Conservation (phyloP, 192 early-diverging fungal genomes). For the Backusella macrospora region DNA sequence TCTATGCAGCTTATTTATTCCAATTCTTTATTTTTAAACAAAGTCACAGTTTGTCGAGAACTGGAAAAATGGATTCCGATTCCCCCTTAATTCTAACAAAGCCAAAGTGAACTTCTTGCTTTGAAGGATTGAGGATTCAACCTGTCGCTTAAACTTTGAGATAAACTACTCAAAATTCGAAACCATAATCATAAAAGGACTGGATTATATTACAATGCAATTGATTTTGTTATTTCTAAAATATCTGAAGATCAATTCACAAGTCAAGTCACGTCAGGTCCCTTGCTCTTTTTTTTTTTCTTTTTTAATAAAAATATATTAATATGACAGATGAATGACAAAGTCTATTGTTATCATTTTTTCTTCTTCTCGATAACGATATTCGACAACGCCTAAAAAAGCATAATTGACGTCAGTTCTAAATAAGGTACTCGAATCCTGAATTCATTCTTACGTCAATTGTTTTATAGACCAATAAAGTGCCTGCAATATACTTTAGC, state of each 20-base stretch:
- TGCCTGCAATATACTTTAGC: constrained; percentile 1
- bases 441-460: constrained; percentile 17
- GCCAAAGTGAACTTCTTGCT: too few relatives aligned
- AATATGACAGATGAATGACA: not conserved
- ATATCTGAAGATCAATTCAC: constrained; percentile 2
- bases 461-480: constrained; percentile 10
- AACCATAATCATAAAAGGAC: not conserved
- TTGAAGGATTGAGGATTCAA: too few relatives aligned
- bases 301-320: not conserved
- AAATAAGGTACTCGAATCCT: not conserved
- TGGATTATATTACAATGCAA: too few relatives aligned
- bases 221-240: not conserved
- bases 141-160: too few relatives aligned
- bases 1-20: too few relatives aligned
- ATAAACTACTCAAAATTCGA: not conserved
- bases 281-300: not conserved
- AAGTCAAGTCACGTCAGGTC: constrained; percentile 5
- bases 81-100: too few relatives aligned
- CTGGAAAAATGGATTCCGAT: too few relatives aligned
- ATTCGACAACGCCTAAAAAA: constrained; percentile 12
- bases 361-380: not conserved
- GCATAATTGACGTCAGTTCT: constrained; percentile 16
- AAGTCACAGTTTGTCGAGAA: too few relatives aligned
- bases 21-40: too few relatives aligned
- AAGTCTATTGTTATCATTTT: not conserved